phyloP scores from a whole-genome alignment of 257 asterid genomes.

The Salvia miltiorrhiza region DNA sequence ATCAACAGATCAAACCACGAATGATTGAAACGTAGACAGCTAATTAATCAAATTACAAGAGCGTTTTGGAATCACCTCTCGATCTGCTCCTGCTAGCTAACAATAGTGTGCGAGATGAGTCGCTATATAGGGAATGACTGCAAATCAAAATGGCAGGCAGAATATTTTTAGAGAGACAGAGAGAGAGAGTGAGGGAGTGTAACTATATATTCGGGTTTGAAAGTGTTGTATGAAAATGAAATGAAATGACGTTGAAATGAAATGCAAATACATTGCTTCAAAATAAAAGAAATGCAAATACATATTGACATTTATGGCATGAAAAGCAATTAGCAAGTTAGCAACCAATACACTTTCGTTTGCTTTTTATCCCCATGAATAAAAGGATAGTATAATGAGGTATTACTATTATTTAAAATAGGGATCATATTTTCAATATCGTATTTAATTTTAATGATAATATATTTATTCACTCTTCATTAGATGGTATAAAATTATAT shows the following conservation, averaged over 20 bases:
- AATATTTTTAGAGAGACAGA: constrained; percentile 9
- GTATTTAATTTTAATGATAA: too few species aligned
- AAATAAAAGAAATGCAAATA: too few species aligned
- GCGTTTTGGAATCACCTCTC: constrained; percentile 3
- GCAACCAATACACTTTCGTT: too few species aligned
- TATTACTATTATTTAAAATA: too few species aligned
- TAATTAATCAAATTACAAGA: background rate
- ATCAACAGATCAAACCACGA: constrained; percentile 12
- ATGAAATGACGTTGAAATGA: constrained; percentile 26
- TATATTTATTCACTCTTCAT: too few species aligned
- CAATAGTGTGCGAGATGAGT: background rate
- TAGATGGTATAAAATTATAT: too few species aligned
- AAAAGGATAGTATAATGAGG: too few species aligned
- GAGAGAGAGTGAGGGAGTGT: constrained; percentile 9
- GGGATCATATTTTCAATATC: too few species aligned
- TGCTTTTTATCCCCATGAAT: too few species aligned
- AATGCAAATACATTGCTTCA: constrained; percentile 19
- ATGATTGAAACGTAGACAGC: background rate
- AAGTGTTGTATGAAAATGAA: constrained; percentile 9
- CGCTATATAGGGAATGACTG: background rate
- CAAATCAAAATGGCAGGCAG: constrained; percentile 2
- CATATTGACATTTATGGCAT: constrained; percentile 1
- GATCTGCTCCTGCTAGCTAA: constrained; percentile 11
- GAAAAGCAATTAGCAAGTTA: background rate
- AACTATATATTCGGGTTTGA: background rate